Conservation (phyloP, 352 stramenopile species). For the Thalassiosira ordinaria region DNA sequence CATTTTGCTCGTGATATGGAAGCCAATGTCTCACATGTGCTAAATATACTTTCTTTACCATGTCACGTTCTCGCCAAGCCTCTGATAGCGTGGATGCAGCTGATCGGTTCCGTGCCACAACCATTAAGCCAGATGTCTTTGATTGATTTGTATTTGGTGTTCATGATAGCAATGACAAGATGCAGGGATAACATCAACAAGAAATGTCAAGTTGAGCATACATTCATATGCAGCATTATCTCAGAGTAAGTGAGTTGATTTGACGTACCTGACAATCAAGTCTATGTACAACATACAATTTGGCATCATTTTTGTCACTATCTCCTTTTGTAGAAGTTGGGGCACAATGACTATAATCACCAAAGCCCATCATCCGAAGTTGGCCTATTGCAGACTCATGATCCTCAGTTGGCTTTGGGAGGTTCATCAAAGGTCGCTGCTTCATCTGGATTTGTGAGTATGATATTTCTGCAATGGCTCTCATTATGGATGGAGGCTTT, state of each 20-base stretch:
- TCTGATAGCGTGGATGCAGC: slow-evolving; percentile 60
- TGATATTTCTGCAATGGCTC: slow-evolving; percentile 30
- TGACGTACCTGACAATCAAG: slow-evolving; percentile 70
- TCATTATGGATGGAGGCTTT: slow-evolving; percentile 8
- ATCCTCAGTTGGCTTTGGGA: slow-evolving; percentile 61
- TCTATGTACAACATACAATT: slow-evolving; percentile 73
- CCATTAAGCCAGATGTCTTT: slow-evolving; percentile 75
- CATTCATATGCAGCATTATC: not conserved
- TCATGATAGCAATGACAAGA: not conserved
- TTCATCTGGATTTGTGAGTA: slow-evolving; percentile 45
- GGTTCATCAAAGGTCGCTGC: slow-evolving; percentile 59
- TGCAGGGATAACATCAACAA: too few relatives aligned
- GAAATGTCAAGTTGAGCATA: too few relatives aligned
- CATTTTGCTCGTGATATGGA: slow-evolving; percentile 50
- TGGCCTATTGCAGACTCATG: slow-evolving; percentile 76
- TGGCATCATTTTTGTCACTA: slow-evolving; percentile 11
- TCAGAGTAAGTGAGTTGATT: slow-evolving; percentile 1
- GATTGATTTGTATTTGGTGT: slow-evolving; percentile 15
- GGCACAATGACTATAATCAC: slow-evolving; percentile 38
- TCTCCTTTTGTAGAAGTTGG: slow-evolving; percentile 8
- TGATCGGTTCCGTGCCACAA: slow-evolving; percentile 64
- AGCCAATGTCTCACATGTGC: slow-evolving; percentile 64
- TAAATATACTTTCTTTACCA: slow-evolving; percentile 72
- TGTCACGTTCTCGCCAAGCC: slow-evolving; percentile 65
- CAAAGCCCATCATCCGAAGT: slow-evolving; percentile 56